Evolutionary conservation across 2,329 filamentous ascomycete genomes (phyloP).

Genomic region (Nannizziopsis arthrosporioides): DNA sequence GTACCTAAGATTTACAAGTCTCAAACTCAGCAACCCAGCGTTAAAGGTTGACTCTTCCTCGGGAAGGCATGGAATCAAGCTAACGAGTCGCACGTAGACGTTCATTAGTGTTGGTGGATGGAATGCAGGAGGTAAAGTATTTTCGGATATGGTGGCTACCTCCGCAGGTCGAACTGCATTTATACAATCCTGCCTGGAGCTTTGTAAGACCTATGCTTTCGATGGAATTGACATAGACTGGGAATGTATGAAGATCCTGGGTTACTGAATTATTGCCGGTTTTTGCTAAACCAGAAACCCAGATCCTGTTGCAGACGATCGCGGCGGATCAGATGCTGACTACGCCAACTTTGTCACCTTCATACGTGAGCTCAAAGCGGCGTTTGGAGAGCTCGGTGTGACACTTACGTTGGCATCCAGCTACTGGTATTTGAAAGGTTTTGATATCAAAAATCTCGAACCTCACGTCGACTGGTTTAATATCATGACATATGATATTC

Average conservation of each 20-base stretch:
- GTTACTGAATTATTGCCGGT: no score
- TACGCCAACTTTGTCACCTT: conserved; percentile 3
- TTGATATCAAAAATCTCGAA: conserved; percentile 17
- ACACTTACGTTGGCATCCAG: conserved; percentile 10
- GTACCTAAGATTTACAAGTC: no score
- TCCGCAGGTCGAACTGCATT: not conserved
- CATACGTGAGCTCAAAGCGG: not conserved
- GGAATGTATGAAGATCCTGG: not conserved
- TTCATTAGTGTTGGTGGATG: no score
- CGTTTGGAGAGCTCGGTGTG: not conserved
- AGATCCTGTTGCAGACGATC: conserved; percentile 7
- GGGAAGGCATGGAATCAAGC: no score
- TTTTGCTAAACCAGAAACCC: no score
- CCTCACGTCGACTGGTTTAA: conserved; percentile 19
- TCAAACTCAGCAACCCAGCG: no score
- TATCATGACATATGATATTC: conserved; percentile 22
- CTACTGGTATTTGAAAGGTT: conserved; percentile 18
- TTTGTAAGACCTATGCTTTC: conserved; percentile 10
- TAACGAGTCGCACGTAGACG: no score
- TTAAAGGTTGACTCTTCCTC: no score
- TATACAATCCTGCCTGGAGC: not conserved
- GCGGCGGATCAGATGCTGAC: conserved; percentile 4
- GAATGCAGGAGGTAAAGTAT: conserved; percentile 11
- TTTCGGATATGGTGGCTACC: conserved; percentile 18
- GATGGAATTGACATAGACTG: conserved; percentile 12